Evolutionary conservation across 768 basidiomycete genomes (phyloP).

Genomic region (Sporobolomyces roseus): DNA sequence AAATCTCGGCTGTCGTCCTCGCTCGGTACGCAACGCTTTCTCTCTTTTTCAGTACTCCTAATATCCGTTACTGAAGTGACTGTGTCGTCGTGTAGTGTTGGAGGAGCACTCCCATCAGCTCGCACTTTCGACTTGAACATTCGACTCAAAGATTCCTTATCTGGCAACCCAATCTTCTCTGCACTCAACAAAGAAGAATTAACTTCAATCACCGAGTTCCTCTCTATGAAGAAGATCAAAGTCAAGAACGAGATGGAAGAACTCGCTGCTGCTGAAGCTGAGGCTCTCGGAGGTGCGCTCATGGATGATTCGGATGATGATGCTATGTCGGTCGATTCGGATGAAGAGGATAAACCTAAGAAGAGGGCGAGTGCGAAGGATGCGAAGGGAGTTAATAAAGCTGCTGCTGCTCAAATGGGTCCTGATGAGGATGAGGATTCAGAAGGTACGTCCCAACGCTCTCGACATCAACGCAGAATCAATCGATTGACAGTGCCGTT

Average conservation of each 20-base stretch:
- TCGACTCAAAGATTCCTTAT: slow-evolving; percentile 72
- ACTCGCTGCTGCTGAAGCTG: slow-evolving; percentile 54
- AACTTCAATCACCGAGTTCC: slow-evolving; percentile 73
- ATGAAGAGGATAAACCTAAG: slow-evolving; percentile 62
- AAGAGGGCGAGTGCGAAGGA: slow-evolving; percentile 46
- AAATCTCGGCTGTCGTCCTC: slow-evolving; percentile 85
- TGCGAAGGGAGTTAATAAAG: neutral
- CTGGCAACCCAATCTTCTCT: slow-evolving; percentile 65
- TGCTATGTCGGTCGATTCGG: slow-evolving; percentile 52
- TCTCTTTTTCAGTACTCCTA: neutral
- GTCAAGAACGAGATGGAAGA: slow-evolving; percentile 97
- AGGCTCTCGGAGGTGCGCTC: slow-evolving; percentile 57
- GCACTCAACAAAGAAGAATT: slow-evolving; percentile 96
- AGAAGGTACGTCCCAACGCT: slow-evolving; percentile 63
- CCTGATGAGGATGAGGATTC: slow-evolving; percentile 55
- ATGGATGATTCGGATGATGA: slow-evolving; percentile 64
- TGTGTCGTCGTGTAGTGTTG: slow-evolving; percentile 56
- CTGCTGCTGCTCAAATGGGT: neutral
- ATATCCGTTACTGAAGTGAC: neutral
- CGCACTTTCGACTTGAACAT: slow-evolving; percentile 93
- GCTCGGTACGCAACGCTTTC: slow-evolving; percentile 57
- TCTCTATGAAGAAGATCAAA: slow-evolving; percentile 78
- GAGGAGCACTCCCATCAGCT: slow-evolving; percentile 76
- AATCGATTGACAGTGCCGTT: too few relatives aligned
- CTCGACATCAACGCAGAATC: slow-evolving; percentile 43